Base-by-base conservation (phyloP, 345 rosid genomes). In the Stellera chamaejasme region DNA sequence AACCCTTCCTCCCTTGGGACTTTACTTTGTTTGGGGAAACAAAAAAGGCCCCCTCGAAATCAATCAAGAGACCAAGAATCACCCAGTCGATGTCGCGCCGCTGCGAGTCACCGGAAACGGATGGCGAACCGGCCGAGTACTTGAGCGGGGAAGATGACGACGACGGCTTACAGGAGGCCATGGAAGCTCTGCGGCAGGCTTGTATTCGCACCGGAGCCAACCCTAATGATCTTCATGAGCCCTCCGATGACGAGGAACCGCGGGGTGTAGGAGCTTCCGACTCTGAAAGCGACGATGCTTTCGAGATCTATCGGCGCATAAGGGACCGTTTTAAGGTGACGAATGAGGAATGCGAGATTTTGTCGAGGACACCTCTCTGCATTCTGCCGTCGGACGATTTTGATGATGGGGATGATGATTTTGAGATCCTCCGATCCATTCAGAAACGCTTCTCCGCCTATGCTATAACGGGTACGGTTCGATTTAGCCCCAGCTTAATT, bases 101-200 rank as follows among this genome's bases (percentile, higher is more conserved):
- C 48, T 72, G 36, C 10, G 59, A 66, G 54, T 87, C 64, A 5
- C 69, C 27, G 19, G 66, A 11, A 10, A 45, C n/a, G 50, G 82
- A 69, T 44, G 82, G 69, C 4, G 76, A 64, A 49, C 84, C 50
- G 1, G 63, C 55, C 0, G 82, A 65, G 2, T 75, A 66, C 28
- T 49, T 59, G 10, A 71, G 75, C 58, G 63, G 27, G 63, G 76
- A 66, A 39, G 87, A 77, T 1, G 69, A 64, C 49, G 79, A 64
- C 46, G 82, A 75, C 41, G 81, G 63, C 27, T 79, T 93, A 25
- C 72, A 67, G 2, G 88, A 84, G 53, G 98, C 86, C 72, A 61
- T 88, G 74, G 98, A 88, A 62, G 90, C 88, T 25, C 69, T 92
- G 52, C 71, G 85, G 66, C 83, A 73, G 50, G 97, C 96, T 47